Evolutionary conservation across 148 eudicot species (phyloP).

Genomic region (Rheum nobile): DNA sequence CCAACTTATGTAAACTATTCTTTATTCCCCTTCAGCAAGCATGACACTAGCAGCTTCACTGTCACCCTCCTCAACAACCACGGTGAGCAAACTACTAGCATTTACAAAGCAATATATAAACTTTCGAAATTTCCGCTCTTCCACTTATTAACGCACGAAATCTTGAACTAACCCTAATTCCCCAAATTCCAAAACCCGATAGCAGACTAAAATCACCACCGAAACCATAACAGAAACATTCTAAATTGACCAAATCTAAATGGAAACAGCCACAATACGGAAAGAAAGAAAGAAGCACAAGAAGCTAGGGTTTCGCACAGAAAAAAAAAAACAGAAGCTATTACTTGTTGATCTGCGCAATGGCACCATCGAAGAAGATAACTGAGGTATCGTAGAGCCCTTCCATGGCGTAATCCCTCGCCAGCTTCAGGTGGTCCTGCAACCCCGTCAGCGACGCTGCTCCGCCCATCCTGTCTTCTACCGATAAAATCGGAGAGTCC

Average conservation of each 20-base stretch:
- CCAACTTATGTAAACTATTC: neutral
- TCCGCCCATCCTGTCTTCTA: constrained; percentile 40
- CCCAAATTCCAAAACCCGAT: neutral
- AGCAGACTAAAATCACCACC: neutral
- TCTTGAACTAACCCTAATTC: neutral
- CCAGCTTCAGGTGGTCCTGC: constrained; percentile 91
- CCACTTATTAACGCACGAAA: neutral
- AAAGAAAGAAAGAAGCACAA: neutral
- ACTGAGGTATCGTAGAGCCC: constrained; percentile 89
- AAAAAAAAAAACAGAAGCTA: neutral
- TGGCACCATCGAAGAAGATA: constrained; percentile 99
- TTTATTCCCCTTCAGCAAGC: neutral
- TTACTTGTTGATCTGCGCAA: constrained; percentile 99
- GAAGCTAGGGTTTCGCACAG: neutral
- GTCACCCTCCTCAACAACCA: neutral
- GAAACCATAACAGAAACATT: neutral
- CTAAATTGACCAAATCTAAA: neutral
- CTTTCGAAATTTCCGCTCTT: neutral
- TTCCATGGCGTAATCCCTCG: constrained; percentile 88
- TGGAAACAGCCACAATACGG: neutral
- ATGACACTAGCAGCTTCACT: neutral
- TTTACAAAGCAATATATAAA: neutral
- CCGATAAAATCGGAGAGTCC: neutral
- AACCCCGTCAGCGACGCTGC: constrained; percentile 52
- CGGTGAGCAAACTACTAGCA: neutral